Evolutionary conservation across 306 rosid genomes (phyloP), one percentile per base, ranked within the genome.

Genomic region (Morella rubra): DNA sequence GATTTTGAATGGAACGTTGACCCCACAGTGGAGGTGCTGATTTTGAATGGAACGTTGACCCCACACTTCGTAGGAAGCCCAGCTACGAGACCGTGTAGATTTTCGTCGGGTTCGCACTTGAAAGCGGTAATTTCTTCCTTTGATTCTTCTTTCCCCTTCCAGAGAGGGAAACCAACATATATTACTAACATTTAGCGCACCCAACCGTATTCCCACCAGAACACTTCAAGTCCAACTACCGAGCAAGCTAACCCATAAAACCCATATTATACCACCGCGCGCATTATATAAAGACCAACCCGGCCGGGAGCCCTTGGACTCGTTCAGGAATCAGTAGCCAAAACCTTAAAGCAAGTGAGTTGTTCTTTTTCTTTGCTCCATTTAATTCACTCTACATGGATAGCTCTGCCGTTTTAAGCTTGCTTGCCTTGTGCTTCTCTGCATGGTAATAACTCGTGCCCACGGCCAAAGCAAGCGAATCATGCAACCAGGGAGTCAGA

Each of bases 1-100:
- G 81, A 86, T 79, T 45, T 70, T 49, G 86, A 55, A 87, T 27
- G 87, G 83, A 72, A 87, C n/a, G 15, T 7, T n/a, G 79, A 83
- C 75, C 0, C 81, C 79, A 6, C 95, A 90, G n/a, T n/a, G n/a
- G n/a, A n/a, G n/a, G n/a, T n/a, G n/a, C n/a, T n/a, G n/a, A n/a
- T n/a, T n/a, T n/a, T n/a, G n/a, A n/a, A n/a, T n/a, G n/a, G n/a
- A n/a, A n/a, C n/a, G n/a, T n/a, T n/a, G n/a, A n/a, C n/a, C n/a
- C n/a, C n/a, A n/a, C n/a, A n/a, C n/a, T n/a, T n/a, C n/a, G n/a
- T n/a, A n/a, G n/a, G n/a, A n/a, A n/a, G n/a, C n/a, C n/a, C n/a
- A n/a, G n/a, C n/a, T n/a, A n/a, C n/a, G n/a, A n/a, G n/a, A n/a
- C n/a, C n/a, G 64, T 19, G 64, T 58, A 20, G 4, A 7, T 58